Percentiles rank a stretch among this genome's conserved stretches.
These are phyloP conservation scores for Plasmodium gaboni DNA, from an alignment of 169 alveolate species.

Conservation along the genomic window DNA sequence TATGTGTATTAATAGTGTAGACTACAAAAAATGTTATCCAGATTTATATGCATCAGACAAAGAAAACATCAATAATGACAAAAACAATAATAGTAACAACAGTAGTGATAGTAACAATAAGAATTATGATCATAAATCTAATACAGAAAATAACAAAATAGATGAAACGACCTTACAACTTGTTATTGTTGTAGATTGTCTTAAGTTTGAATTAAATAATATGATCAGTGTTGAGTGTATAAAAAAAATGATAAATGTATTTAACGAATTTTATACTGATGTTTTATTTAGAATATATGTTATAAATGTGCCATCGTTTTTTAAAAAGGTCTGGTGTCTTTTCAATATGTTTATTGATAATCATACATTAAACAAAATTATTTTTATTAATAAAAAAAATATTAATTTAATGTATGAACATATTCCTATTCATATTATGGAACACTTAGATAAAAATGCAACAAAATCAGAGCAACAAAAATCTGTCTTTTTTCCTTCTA, in stretches of 20 bases:
- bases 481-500: conserved; percentile 57
- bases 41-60: too few species aligned
- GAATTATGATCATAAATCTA: not conserved
- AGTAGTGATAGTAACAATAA: too few species aligned
- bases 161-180: conserved; percentile 44
- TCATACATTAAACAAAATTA: conserved; percentile 71
- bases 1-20: conserved; percentile 67
- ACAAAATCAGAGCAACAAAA: conserved; percentile 3
- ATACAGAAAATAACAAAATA: not conserved
- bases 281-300: conserved; percentile 56
- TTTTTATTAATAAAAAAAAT: conserved; percentile 64
- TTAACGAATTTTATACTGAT: conserved; percentile 70
- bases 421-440: conserved; percentile 32
- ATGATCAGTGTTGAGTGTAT: conserved; percentile 69
- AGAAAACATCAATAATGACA: not conserved
- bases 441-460: conserved; percentile 17
- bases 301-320: conserved; percentile 53
- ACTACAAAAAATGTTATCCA: conserved; percentile 21
- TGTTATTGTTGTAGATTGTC: conserved; percentile 57
- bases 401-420: conserved; percentile 71
- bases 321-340: conserved; percentile 68
- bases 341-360: conserved; percentile 72
- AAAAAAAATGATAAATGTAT: conserved; percentile 58
- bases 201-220: conserved; percentile 62
- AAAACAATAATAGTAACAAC: not conserved